Conservation (phyloP, 1,284 basidiomycete genomes). For the Sanguinoderma infundibulare region DNA sequence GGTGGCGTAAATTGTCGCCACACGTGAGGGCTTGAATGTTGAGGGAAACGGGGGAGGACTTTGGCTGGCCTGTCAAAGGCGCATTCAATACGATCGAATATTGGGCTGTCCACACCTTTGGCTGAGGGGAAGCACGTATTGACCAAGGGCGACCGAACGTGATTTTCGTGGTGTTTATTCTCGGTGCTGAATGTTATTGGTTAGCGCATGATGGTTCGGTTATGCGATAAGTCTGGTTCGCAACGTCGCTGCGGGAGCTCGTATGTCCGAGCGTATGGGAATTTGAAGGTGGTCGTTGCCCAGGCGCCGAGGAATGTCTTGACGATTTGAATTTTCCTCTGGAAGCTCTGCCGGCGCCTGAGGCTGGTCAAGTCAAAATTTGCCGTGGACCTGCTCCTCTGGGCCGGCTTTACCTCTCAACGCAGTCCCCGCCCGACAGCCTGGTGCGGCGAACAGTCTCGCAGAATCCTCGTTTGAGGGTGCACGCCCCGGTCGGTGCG, state of each 20-base stretch:
- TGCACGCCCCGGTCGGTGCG: not conserved
- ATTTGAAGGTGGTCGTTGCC: not conserved
- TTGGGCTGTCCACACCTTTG: not conserved
- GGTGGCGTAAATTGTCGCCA: conserved; percentile 11
- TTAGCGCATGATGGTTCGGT: not conserved
- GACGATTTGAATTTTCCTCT: not conserved
- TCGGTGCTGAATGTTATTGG: not conserved
- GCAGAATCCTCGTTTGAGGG: conserved; percentile 3
- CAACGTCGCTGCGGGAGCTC: not conserved
- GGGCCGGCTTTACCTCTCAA: conserved; percentile 16
- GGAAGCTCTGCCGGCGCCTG: not conserved
- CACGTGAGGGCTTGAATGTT: conserved; percentile 1
- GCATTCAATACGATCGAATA: not conserved
- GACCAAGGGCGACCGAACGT: not conserved
- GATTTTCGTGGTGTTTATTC: no score
- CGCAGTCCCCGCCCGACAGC: conserved; percentile 8
- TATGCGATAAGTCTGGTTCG: not conserved
- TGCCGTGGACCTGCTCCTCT: conserved; percentile 14
- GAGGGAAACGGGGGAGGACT: not conserved
- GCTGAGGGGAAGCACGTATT: not conserved
- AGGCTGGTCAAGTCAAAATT: conserved; percentile 16
- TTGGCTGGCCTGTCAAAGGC: not conserved
- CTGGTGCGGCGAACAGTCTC: not conserved
- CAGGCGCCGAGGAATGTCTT: conserved; percentile 2
- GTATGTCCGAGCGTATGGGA: not conserved